Evolutionary conservation across 1,139 yeast species (phyloP).

Genomic region (Saccharomyces hybrid): DNA sequence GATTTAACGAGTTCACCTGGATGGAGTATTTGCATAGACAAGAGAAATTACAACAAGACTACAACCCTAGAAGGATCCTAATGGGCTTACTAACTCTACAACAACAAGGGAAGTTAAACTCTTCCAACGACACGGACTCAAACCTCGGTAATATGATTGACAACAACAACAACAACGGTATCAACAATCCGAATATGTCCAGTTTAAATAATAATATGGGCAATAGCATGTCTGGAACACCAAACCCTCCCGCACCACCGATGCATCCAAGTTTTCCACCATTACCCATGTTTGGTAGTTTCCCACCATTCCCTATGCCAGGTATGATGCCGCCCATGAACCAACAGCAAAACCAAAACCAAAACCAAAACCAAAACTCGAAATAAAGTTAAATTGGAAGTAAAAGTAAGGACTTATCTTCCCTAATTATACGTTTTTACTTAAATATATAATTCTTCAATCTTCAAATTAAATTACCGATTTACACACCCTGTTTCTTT

Average conservation of each 20-base stretch:
- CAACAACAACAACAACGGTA: not conserved
- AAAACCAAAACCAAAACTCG: conserved; percentile 10
- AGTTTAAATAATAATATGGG: conserved; percentile 6
- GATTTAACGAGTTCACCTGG: conserved; percentile 96
- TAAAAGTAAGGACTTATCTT: not conserved
- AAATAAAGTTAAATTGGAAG: conserved; percentile 2
- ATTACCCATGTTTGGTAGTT: conserved; percentile 38
- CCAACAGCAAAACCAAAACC: conserved; percentile 8
- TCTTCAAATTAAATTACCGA: not conserved
- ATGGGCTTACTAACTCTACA: conserved; percentile 37
- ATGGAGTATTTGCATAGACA: conserved; percentile 85
- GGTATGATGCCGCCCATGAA: conserved; percentile 32
- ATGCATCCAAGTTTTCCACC: conserved; percentile 28
- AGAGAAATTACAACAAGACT: conserved; percentile 72
- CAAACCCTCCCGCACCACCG: conserved; percentile 11
- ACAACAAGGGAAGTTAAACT: conserved; percentile 30
- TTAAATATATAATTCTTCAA: not conserved
- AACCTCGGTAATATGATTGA: not conserved
- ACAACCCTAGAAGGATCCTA: conserved; percentile 49
- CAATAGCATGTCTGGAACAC: conserved; percentile 2
- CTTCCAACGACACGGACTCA: conserved; percentile 7
- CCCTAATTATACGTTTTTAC: not conserved
- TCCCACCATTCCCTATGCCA: conserved; percentile 32
- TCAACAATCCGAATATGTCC: not conserved
- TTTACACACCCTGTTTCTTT: no score